Percentiles rank a stretch among this genome's conserved stretches.
Conservation (phyloP, 495 filamentous ascomycete species). For the Penicillium turbatum region DNA sequence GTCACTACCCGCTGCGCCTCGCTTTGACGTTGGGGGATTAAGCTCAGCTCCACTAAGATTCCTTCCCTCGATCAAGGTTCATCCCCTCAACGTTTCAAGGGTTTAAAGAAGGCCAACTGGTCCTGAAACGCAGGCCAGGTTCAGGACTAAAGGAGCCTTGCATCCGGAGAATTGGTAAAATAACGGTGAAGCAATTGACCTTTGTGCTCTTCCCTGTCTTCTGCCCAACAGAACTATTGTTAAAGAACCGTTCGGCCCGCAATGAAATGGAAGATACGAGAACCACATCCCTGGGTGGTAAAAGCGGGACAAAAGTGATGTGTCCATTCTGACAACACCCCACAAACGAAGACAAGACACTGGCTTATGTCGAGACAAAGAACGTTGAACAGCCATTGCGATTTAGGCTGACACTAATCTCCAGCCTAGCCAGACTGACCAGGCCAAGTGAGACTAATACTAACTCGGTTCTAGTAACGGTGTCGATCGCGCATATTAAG, state of each 20-base stretch:
- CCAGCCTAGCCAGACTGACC: neutral
- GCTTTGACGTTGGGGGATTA: conserved; percentile 1
- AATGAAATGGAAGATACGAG: neutral
- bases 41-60: neutral
- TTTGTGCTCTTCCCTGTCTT: neutral
- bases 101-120: too few species aligned
- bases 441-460: too few species aligned
- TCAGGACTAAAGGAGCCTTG: too few species aligned
- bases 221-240: neutral
- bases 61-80: neutral
- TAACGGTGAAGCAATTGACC: neutral
- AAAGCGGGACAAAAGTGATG: neutral
- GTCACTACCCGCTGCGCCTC: neutral
- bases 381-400: neutral
- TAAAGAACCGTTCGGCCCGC: neutral
- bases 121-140: too few species aligned
- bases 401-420: neutral
- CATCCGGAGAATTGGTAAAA: neutral
- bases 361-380: neutral
- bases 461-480: too few species aligned
- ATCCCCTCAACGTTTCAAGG: neutral
- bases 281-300: neutral
- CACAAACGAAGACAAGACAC: conserved; percentile 1
- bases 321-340: neutral
- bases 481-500: neutral